Conservation (phyloP, 1,284 basidiomycete genomes). For the Rhodotorula sp. region DNA sequence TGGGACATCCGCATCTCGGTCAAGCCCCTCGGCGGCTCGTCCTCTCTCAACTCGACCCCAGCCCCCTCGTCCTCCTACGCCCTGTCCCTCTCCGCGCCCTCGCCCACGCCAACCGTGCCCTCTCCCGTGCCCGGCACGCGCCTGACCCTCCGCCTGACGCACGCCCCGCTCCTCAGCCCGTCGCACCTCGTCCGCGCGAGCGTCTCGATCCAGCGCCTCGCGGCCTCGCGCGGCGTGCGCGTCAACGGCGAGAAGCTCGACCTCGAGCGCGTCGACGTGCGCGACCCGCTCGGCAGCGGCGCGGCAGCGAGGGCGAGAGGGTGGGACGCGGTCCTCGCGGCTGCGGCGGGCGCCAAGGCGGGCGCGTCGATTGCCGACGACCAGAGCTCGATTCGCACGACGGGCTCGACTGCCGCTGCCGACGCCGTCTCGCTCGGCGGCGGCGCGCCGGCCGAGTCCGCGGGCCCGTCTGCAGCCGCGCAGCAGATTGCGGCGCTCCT, state of each 20-base stretch:
- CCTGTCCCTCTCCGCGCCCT: neutral
- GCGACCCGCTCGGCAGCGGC: constrained; percentile 59
- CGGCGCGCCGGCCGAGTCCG: neutral
- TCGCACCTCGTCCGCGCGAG: constrained; percentile 76
- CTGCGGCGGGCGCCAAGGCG: neutral
- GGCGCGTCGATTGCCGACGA: constrained; percentile 59
- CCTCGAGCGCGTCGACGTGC: constrained; percentile 65
- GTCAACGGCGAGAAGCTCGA: constrained; percentile 78
- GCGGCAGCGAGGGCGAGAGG: neutral
- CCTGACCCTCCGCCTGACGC: constrained; percentile 33
- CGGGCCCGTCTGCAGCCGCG: neutral
- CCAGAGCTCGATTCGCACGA: constrained; percentile 46
- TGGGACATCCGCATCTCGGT: constrained; percentile 81
- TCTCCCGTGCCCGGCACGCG: neutral
- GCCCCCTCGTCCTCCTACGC: constrained; percentile 5
- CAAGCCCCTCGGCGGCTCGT: constrained; percentile 60
- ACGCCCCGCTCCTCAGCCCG: constrained; percentile 48
- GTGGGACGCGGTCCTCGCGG: neutral
- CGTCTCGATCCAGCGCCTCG: constrained; percentile 71
- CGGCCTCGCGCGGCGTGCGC: constrained; percentile 66
- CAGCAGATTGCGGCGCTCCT: constrained; percentile 70
- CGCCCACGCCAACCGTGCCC: neutral
- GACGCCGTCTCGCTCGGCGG: neutral
- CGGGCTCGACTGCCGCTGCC: neutral
- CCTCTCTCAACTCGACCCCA: constrained; percentile 44